Base-by-base conservation (phyloP, 2,329 filamentous ascomycete species). In the Cercospora sp. region DNA sequence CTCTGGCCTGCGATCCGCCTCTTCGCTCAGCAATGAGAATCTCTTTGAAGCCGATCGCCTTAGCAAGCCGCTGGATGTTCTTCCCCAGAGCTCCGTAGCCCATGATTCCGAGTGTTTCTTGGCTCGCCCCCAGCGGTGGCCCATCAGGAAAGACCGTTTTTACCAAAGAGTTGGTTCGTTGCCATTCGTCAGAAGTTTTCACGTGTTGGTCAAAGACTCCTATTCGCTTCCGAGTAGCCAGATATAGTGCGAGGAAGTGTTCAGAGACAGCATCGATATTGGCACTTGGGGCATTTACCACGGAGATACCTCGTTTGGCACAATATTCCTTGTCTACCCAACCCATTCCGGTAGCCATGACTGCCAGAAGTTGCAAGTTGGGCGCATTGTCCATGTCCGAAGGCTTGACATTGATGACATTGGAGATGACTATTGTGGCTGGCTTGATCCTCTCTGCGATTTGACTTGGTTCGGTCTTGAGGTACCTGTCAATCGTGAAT, bases 391-490 rank as follows among this genome's bases (percentile, higher is more conserved):
- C 71, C 71, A 72, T 72, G 30, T 72, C 69, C 12, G 66, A 66
- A 28, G 71, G 69, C 43, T 62, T 69, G 57, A 72, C 71, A 26
- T 68, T 49, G 40, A 69, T 63, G 16, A 71, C 59, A 61, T 72
- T 72, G 12, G 69, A 71, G 7, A 72, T 72, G 4, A 71, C 71
- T 5, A 72, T 72, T 1, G 71, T 72, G 16, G 71, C 69, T 24
- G 67, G 67, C 34, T 70, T 71, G 45, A 72, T 71, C 8, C 71
- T 58, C 13, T 71, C 69, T 24, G 69, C 67, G 10, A 72, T 67
- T 18, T 72, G 65, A 32, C 77, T 61, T 10, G 77, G 74, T 5
- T 76, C 65, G 10, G 81, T 82, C 53, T 63, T 64, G 45, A 63
- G 49, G 13, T 72, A 71, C 51, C 32, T 30, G 40, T 72, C 71